phyloP scores from a whole-genome alignment of 306 rosid species.

The Senna siamea region DNA sequence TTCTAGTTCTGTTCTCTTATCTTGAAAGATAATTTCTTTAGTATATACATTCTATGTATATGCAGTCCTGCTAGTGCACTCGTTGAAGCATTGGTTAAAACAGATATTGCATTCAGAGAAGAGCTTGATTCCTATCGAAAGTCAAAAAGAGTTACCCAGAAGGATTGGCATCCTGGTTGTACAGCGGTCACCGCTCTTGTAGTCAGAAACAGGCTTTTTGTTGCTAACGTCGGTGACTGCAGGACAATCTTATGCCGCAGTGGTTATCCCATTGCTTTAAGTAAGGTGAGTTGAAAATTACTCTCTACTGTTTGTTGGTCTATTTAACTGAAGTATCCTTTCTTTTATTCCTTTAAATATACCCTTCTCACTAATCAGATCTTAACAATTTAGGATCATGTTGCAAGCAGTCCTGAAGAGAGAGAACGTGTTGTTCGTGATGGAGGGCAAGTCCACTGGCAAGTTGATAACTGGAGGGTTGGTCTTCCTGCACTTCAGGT shows the following conservation, averaged over 20 bases:
- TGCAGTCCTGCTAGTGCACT: constrained; percentile 80
- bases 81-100: constrained; percentile 68
- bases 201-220: constrained; percentile 72
- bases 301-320: constrained; percentile 9
- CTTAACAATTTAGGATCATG: constrained; percentile 71
- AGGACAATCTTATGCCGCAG: constrained; percentile 81
- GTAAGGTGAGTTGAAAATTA: constrained; percentile 59
- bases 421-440: constrained; percentile 75
- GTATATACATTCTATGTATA: neutral
- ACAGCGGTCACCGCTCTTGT: constrained; percentile 79
- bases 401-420: constrained; percentile 87
- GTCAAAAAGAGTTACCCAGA: constrained; percentile 69
- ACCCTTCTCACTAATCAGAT: constrained; percentile 30
- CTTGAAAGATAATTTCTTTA: constrained; percentile 17
- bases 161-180: constrained; percentile 97
- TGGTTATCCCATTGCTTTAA: constrained; percentile 75
- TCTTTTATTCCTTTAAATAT: neutral
- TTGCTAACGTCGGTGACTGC: constrained; percentile 93
- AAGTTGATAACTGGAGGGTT: constrained; percentile 92
- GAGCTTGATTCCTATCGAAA: constrained; percentile 68
- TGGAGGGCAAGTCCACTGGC: constrained; percentile 90
- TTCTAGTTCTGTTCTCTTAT: neutral
- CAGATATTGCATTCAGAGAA: constrained; percentile 81
- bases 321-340: neutral
- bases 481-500: constrained; percentile 98